Percentiles rank a stretch among this genome's conserved stretches.
Conservation (phyloP, 129 eudicot genomes). For the Tagetes erecta region DNA sequence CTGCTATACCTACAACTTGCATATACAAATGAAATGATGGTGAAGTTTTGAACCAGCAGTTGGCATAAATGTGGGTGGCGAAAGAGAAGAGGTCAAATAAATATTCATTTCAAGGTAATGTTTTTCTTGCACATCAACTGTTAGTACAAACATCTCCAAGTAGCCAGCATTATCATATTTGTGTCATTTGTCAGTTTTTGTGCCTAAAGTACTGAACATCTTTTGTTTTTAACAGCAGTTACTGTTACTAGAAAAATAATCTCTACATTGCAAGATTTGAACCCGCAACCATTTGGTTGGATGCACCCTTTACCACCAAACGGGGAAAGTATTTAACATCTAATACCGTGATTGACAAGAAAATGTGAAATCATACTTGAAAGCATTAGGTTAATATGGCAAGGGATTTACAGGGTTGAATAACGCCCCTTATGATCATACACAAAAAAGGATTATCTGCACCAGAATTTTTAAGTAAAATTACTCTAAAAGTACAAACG, state of each 20-base stretch:
- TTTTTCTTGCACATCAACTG: conserved; percentile 22
- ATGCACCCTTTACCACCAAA: too few relatives aligned
- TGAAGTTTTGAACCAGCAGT: not conserved
- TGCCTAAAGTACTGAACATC: not conserved
- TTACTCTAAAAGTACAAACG: not conserved
- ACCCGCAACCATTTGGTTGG: too few relatives aligned
- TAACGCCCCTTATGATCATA: not conserved
- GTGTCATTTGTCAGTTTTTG: not conserved
- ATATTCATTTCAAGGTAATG: not conserved
- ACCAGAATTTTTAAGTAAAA: not conserved
- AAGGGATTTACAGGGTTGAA: conserved; percentile 3
- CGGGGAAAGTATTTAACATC: not conserved
- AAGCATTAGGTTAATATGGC: not conserved
- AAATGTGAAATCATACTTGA: not conserved
- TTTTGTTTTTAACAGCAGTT: too few relatives aligned
- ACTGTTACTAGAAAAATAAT: too few relatives aligned
- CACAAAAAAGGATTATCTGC: conserved; percentile 6
- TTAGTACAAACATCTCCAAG: conserved; percentile 16
- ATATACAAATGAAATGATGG: not conserved
- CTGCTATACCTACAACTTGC: not conserved
- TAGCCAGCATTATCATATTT: not conserved
- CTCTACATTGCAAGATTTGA: too few relatives aligned
- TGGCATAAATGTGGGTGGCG: not conserved
- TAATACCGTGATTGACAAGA: not conserved
- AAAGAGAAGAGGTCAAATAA: not conserved